Conservation (phyloP, 1,139 yeast species). For the Tardiomyces digboiensis region DNA sequence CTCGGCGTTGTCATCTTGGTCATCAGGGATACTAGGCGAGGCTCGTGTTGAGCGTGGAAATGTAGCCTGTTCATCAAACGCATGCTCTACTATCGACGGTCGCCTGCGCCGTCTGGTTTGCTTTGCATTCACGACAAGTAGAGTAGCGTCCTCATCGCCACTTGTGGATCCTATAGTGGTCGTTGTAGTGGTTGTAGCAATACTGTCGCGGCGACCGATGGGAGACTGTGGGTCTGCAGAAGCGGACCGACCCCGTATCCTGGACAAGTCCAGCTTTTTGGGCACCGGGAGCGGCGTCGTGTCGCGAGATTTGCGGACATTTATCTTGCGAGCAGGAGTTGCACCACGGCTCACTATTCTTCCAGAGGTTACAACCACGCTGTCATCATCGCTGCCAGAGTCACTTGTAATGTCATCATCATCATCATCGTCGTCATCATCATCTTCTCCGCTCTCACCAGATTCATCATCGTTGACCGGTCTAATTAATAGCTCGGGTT, state of each 20-base stretch:
- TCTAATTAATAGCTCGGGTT: constrained; percentile 4
- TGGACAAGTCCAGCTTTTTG: constrained; percentile 4
- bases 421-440: constrained; percentile 4
- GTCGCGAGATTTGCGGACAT: neutral
- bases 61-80: constrained; percentile 10
- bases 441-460: constrained; percentile 5
- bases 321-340: too few species aligned
- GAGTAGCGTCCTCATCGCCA: neutral
- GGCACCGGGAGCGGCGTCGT: constrained; percentile 1
- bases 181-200: neutral
- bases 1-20: constrained; percentile 9
- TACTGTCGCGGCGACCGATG: neutral
- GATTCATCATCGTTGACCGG: constrained; percentile 3
- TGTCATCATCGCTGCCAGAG: constrained; percentile 8
- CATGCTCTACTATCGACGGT: constrained; percentile 13
- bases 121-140: neutral
- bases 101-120: constrained; percentile 4
- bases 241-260: neutral
- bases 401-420: constrained; percentile 8
- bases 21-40: constrained; percentile 7
- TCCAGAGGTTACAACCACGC: neutral
- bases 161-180: neutral
- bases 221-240: neutral
- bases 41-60: constrained; percentile 10
- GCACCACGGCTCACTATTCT: neutral